These are phyloP conservation scores for Babesia ovata DNA, from an alignment of 169 alveolate genomes.

Conservation along the genomic window DNA sequence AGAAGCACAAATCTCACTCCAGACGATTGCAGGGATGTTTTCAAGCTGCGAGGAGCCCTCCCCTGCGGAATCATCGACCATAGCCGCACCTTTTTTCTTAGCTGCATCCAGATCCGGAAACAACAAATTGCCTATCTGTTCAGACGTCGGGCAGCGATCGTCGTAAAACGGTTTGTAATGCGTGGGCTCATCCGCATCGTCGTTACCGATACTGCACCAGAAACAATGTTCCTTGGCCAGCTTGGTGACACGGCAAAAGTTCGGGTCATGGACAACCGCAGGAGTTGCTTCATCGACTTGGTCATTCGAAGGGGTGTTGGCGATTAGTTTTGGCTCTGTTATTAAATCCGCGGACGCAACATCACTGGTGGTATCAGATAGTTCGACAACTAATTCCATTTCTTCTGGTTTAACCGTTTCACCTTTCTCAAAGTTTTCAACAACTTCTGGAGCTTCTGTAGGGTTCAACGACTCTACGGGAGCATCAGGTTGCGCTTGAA, in stretches of 20 bases:
- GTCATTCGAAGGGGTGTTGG: neutral
- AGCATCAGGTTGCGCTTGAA: neutral
- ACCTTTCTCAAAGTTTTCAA: neutral
- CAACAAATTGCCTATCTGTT: constrained; percentile 28
- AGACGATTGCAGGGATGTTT: constrained; percentile 24
- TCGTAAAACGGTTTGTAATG: constrained; percentile 57
- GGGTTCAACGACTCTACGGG: neutral
- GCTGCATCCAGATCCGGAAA: constrained; percentile 39
- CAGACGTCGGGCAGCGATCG: constrained; percentile 53
- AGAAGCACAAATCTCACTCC: constrained; percentile 33
- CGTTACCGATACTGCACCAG: constrained; percentile 63
- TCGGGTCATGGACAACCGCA: neutral
- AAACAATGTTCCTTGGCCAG: constrained; percentile 42
- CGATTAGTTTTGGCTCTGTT: neutral
- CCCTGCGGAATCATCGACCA: neutral
- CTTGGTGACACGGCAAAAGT: constrained; percentile 15
- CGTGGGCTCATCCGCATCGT: constrained; percentile 21
- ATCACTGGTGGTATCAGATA: neutral
- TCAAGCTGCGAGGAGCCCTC: neutral
- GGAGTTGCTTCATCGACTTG: neutral
- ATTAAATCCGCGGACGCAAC: neutral
- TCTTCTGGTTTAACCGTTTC: neutral
- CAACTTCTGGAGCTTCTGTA: no score
- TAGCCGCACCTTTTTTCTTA: neutral
- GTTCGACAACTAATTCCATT: neutral